Base-by-base conservation (phyloP, 768 basidiomycete species). In the Suillus sp. region DNA sequence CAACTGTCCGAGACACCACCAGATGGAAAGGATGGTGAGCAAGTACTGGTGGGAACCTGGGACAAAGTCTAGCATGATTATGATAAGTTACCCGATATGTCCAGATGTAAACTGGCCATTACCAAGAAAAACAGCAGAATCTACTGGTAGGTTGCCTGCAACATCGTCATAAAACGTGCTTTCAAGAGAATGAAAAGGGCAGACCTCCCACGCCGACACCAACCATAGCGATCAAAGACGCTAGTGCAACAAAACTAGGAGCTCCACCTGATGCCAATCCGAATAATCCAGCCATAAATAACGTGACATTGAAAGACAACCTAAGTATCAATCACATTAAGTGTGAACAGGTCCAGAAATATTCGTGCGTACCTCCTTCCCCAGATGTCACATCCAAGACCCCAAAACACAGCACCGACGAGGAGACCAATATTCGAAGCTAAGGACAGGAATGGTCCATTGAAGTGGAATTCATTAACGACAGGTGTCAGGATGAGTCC, bases 1-100 rank as follows among this genome's bases (percentile, higher is more conserved):
- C 6, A 87, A 76, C 68, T 85, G 84, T 4, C 86, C 87, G 30
- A 86, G 68, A 20, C 79, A 81, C 85, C 85, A 88, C 83, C 83
- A 87, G 18, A 86, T 79, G 0, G 84, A 83, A 27, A 88, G 72
- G 55, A 86, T 69, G 1, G 86, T 86, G 51, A 88, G 71, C 40
- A 87, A 76, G 65, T 84, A 87, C 64, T 88, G 86, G 64, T 86
- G 84, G 10, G 80, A 78, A 27, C 78, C 78, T 6, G 84, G 85
- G 5, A 84, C 65, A 43, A 83, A 80, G 67, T 85, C 87, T 80
- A 70, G 54, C 43, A 67, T 60, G n/a, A 71, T 64, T 13, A 43
- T 65, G 69, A 30, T 45, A 4, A 48, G 54, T 55, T 57, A 3
- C 5, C 7, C 14, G 10, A 32, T 48, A 22, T 14, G 35, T 42